Percentiles rank a stretch among this genome's conserved stretches.
phyloP scores from a whole-genome alignment of 345 rosid species.

The Cardamine occulta region DNA sequence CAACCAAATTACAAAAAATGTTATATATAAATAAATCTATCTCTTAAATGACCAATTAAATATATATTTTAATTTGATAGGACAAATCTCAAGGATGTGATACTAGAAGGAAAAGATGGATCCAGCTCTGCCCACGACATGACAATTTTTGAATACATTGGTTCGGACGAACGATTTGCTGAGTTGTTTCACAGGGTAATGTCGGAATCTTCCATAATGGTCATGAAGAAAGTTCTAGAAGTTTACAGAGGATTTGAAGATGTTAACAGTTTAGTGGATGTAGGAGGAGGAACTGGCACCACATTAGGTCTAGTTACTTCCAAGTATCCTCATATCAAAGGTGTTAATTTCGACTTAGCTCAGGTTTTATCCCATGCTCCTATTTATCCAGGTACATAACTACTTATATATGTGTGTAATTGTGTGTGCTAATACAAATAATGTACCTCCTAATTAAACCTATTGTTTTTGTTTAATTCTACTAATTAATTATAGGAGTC shows the following conservation, averaged over 20 bases:
- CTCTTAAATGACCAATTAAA: neutral
- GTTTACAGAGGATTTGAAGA: slow-evolving; percentile 57
- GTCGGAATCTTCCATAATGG: slow-evolving; percentile 48
- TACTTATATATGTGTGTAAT: neutral
- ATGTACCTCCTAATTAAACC: neutral
- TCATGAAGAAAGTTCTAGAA: slow-evolving; percentile 55
- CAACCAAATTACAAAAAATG: too few relatives aligned
- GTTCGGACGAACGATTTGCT: slow-evolving; percentile 49
- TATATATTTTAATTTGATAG: slow-evolving; percentile 24
- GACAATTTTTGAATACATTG: slow-evolving; percentile 51
- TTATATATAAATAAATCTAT: too few relatives aligned
- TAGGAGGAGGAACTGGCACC: slow-evolving; percentile 67
- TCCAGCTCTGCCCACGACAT: slow-evolving; percentile 59
- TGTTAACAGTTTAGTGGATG: slow-evolving; percentile 53
- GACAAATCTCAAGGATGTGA: slow-evolving; percentile 53
- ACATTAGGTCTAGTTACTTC: slow-evolving; percentile 47
- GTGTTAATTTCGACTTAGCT: slow-evolving; percentile 53
- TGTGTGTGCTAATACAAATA: too few relatives aligned
- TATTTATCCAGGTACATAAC: slow-evolving; percentile 30
- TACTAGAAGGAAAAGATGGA: slow-evolving; percentile 58
- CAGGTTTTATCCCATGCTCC: slow-evolving; percentile 34
- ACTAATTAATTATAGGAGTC: slow-evolving; percentile 50
- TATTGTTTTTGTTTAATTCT: neutral
- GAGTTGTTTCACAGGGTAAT: slow-evolving; percentile 56
- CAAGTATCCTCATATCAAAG: slow-evolving; percentile 53